Percentiles rank a stretch among this genome's conserved stretches.
Conservation (phyloP, 2,329 filamentous ascomycete genomes). For the Penicillium expansum region DNA sequence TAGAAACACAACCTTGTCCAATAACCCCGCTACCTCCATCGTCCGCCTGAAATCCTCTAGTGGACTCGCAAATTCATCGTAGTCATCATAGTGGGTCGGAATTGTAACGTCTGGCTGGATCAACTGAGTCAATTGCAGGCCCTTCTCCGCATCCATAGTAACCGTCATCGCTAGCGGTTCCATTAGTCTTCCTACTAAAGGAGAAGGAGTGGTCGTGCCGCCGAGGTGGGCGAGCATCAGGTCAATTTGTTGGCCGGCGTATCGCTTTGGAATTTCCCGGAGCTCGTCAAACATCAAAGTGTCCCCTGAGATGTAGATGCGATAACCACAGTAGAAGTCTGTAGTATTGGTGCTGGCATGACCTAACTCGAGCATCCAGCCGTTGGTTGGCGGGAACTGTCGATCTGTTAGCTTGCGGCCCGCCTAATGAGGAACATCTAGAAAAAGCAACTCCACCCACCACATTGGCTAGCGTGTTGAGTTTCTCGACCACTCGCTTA, state of each 20-base stretch:
- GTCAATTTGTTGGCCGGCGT: slow-evolving; percentile 56
- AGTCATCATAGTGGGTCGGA: slow-evolving; percentile 64
- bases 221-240: slow-evolving; percentile 66
- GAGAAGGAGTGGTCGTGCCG: slow-evolving; percentile 63
- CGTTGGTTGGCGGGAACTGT: slow-evolving; percentile 62
- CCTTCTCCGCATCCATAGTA: slow-evolving; percentile 66
- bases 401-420: background rate
- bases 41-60: slow-evolving; percentile 59
- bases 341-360: slow-evolving; percentile 31
- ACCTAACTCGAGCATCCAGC: slow-evolving; percentile 65
- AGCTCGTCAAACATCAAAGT: slow-evolving; percentile 63
- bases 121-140: slow-evolving; percentile 58
- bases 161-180: slow-evolving; percentile 67
- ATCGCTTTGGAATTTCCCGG: slow-evolving; percentile 57
- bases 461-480: slow-evolving; percentile 50
- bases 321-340: slow-evolving; percentile 50
- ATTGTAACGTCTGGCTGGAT: slow-evolving; percentile 62
- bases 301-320: slow-evolving; percentile 66
- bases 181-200: slow-evolving; percentile 39
- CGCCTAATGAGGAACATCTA: background rate
- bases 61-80: slow-evolving; percentile 60
- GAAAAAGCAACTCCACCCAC: slow-evolving; percentile 19
- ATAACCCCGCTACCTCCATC: slow-evolving; percentile 52
- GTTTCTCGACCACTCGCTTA: slow-evolving; percentile 38
- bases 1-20: slow-evolving; percentile 58